Evolutionary conservation across 352 stramenopile species (phyloP).

Genomic region (Pythium dissotocum): DNA sequence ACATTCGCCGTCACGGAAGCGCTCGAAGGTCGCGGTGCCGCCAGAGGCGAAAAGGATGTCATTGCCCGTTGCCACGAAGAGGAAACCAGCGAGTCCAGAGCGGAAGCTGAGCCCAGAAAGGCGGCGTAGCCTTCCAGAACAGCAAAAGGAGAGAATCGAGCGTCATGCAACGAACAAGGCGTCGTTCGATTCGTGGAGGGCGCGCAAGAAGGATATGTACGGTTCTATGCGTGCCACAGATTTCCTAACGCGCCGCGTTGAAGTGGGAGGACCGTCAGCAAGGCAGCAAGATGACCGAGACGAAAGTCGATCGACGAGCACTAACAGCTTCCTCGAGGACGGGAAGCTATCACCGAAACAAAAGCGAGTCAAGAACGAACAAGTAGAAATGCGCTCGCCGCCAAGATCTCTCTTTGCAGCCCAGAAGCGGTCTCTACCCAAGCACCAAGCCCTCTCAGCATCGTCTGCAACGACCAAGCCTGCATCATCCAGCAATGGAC

Average conservation of each 20-base stretch:
- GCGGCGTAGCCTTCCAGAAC: background rate
- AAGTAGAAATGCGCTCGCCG: background rate
- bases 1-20: background rate
- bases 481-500: background rate
- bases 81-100: background rate
- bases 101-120: background rate
- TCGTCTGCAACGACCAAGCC: background rate
- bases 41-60: background rate
- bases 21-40: background rate
- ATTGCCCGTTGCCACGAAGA: background rate
- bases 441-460: background rate
- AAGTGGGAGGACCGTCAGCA: background rate
- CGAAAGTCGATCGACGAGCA: background rate
- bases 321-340: constrained; percentile 10
- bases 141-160: background rate
- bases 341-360: background rate
- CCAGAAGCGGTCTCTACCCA: background rate
- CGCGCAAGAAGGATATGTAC: background rate
- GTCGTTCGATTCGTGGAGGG: background rate
- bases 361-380: background rate
- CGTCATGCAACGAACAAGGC: background rate
- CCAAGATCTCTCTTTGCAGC: background rate
- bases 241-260: background rate
- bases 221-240: background rate
- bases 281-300: background rate